Percentiles rank a stretch among this genome's conserved stretches.
phyloP scores from a whole-genome alignment of 2,329 filamentous ascomycete species.

The Botrytis sinoallii region DNA sequence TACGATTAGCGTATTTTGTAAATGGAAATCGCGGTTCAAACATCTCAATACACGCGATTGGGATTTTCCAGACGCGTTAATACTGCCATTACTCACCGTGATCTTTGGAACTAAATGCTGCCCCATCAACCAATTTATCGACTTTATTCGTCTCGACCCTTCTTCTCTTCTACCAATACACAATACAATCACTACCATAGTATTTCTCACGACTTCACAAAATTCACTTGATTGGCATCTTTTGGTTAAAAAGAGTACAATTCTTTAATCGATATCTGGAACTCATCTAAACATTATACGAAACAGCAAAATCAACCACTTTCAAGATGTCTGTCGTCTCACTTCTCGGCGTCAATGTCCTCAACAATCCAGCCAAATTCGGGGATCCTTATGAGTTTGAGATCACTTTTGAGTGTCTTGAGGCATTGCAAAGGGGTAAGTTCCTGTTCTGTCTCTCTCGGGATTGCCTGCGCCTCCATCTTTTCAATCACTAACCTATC shows the following conservation, averaged over 20 bases:
- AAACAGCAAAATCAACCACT: neutral
- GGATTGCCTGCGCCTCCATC: neutral
- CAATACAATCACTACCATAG: neutral
- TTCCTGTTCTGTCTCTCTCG: neutral
- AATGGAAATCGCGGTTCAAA: constrained; percentile 15
- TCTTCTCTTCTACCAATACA: constrained; percentile 7
- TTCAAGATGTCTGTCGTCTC: constrained; percentile 89
- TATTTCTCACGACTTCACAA: neutral
- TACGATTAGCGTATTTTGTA: neutral
- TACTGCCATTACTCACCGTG: neutral
- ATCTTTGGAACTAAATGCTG: neutral
- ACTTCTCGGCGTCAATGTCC: constrained; percentile 88
- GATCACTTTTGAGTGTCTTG: constrained; percentile 97
- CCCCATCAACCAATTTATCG: constrained; percentile 15
- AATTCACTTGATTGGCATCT: neutral
- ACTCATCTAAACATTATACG: neutral
- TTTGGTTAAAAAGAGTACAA: constrained; percentile 5
- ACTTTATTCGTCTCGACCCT: neutral
- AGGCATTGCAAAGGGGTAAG: constrained; percentile 86
- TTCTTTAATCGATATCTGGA: neutral
- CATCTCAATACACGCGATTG: constrained; percentile 4
- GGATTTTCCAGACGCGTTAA: neutral
- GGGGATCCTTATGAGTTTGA: constrained; percentile 93
- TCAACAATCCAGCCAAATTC: constrained; percentile 96
- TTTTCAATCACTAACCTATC: constrained; percentile 26